Conservation (phyloP, 305 asterid genomes). For the Fraxinus floribunda region DNA sequence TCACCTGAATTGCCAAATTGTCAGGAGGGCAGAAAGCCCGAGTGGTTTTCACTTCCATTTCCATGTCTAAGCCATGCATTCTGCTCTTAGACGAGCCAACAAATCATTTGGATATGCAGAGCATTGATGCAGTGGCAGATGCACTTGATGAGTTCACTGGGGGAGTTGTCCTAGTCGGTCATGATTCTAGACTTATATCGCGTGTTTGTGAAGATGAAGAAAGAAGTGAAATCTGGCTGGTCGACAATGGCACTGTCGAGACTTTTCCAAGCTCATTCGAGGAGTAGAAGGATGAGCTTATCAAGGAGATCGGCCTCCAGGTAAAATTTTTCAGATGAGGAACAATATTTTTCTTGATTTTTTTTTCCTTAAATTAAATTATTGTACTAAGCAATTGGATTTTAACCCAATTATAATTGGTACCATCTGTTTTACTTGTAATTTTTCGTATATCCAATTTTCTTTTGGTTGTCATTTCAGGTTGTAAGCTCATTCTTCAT, state of each 20-base stretch:
- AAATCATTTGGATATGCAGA: constrained; percentile 60
- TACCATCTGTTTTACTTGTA: background rate
- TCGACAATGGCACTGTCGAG: constrained; percentile 50
- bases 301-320: constrained; percentile 32
- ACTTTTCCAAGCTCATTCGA: constrained; percentile 40
- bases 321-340: background rate
- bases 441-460: background rate
- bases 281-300: constrained; percentile 51
- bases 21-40: constrained; percentile 90
- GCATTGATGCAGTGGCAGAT: constrained; percentile 56
- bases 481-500: background rate
- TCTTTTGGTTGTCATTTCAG: background rate
- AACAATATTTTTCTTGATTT: background rate
- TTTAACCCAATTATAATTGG: background rate
- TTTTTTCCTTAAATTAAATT: background rate
- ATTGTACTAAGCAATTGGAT: background rate
- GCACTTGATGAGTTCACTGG: constrained; percentile 54
- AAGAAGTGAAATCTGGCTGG: constrained; percentile 51
- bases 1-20: constrained; percentile 70
- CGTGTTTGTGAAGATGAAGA: constrained; percentile 55
- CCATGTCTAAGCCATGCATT: constrained; percentile 76
- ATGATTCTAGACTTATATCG: constrained; percentile 51
- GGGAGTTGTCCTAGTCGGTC: constrained; percentile 54
- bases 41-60: constrained; percentile 86
- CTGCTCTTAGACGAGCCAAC: constrained; percentile 55